These are phyloP conservation scores for Furcasterigmium furcatum DNA, from an alignment of 2,329 filamentous ascomycete species.

Conservation along the genomic window DNA sequence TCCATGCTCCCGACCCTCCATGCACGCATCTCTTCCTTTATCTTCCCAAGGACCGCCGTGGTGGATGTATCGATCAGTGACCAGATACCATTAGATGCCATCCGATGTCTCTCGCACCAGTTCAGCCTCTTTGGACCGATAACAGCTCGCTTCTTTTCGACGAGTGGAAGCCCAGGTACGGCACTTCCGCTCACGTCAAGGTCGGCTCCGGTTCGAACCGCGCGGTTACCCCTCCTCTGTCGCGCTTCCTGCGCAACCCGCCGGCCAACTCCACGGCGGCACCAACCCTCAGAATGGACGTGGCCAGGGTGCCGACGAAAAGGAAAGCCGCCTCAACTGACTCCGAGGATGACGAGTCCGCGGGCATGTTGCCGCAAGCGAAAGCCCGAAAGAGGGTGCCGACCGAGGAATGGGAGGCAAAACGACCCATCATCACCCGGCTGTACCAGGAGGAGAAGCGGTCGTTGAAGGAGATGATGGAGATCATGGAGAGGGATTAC, in stretches of 20 bases:
- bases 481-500: constrained; percentile 31
- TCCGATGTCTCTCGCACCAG: too few species aligned
- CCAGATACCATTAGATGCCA: too few species aligned
- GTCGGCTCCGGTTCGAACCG: too few species aligned
- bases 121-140: too few species aligned
- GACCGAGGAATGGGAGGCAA: constrained; percentile 27
- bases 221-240: too few species aligned
- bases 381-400: constrained; percentile 24
- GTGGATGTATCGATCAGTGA: too few species aligned
- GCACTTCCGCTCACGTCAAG: too few species aligned
- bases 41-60: background rate
- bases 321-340: constrained; percentile 19
- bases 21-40: background rate
- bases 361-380: constrained; percentile 11
- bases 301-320: constrained; percentile 5
- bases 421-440: constrained; percentile 29
- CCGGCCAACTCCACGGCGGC: too few species aligned
- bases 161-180: too few species aligned
- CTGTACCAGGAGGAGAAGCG: constrained; percentile 37
- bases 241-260: too few species aligned
- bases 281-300: background rate
- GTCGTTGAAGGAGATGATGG: constrained; percentile 36
- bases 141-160: too few species aligned
- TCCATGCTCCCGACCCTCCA: background rate
- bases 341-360: constrained; percentile 23